These are phyloP conservation scores for Antitrichia curtipendula DNA, from an alignment of 225 moss, liverwort and hornwort species.

Conservation along the genomic window DNA sequence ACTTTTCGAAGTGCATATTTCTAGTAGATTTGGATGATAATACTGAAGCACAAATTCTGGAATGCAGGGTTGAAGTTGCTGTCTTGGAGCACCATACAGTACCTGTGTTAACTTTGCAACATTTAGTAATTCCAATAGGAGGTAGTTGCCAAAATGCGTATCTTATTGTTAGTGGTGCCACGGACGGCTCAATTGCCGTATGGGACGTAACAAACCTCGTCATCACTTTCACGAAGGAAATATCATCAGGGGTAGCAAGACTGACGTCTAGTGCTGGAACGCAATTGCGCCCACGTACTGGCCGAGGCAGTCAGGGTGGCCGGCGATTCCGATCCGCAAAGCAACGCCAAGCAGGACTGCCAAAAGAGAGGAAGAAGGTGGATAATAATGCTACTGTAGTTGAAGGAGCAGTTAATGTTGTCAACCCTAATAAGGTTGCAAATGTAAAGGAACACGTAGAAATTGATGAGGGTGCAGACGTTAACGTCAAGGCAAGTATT, in stretches of 20 bases:
- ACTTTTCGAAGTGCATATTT: neutral
- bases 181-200: conserved; percentile 70
- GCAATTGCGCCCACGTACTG: conserved; percentile 64
- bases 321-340: conserved; percentile 45
- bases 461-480: neutral
- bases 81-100: conserved; percentile 55
- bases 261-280: neutral
- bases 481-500: neutral
- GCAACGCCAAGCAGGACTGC: conserved; percentile 15
- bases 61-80: conserved; percentile 69
- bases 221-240: conserved; percentile 15
- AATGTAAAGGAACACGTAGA: neutral
- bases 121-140: conserved; percentile 47
- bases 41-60: conserved; percentile 1
- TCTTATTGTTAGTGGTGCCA: conserved; percentile 69
- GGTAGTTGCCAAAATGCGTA: conserved; percentile 26
- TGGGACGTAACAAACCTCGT: conserved; percentile 72
- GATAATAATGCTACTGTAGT: neutral
- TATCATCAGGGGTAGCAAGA: neutral
- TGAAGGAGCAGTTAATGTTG: neutral
- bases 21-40: neutral
- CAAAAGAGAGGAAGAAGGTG: neutral
- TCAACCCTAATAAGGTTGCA: neutral
- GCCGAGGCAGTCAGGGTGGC: conserved; percentile 94
- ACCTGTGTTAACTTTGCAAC: conserved; percentile 63